Conservation (phyloP, 495 filamentous ascomycete genomes). For the Aspergillus olivimuriae region DNA sequence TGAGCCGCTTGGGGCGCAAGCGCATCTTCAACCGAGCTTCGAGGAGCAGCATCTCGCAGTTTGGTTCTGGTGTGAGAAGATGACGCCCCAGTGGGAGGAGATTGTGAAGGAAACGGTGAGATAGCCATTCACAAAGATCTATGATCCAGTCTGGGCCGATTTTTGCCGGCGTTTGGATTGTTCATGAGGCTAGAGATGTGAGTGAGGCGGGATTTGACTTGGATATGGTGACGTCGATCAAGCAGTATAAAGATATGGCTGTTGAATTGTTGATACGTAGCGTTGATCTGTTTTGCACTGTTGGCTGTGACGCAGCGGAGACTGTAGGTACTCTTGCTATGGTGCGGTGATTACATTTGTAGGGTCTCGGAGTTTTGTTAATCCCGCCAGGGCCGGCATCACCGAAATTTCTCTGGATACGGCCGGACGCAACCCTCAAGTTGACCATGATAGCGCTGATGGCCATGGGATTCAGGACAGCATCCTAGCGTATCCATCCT, state of each 20-base stretch:
- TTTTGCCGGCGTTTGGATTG: no score
- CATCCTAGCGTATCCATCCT: no score
- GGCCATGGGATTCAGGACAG: no score
- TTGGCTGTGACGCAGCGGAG: no score
- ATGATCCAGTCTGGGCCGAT: background rate
- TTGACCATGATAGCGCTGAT: no score
- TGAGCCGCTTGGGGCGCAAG: constrained; percentile 9
- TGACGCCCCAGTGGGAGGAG: constrained; percentile 23
- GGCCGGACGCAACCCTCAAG: no score
- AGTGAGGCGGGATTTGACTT: no score
- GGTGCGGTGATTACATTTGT: background rate
- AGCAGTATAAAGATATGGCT: no score
- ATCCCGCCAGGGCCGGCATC: constrained; percentile 16
- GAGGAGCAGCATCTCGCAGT: constrained; percentile 31
- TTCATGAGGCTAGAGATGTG: no score
- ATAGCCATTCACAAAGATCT: constrained; percentile 28
- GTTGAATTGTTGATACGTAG: no score
- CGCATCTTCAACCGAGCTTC: constrained; percentile 16
- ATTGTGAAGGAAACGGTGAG: constrained; percentile 35
- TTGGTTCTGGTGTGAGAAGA: constrained; percentile 32
- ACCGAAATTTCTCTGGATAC: constrained; percentile 32
- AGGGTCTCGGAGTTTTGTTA: constrained; percentile 30
- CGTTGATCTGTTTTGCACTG: no score
- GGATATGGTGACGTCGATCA: no score
- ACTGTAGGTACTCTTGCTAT: background rate